These are phyloP conservation scores for Globisporangium apiculatum DNA, from an alignment of 352 stramenopile species.

Conservation along the genomic window DNA sequence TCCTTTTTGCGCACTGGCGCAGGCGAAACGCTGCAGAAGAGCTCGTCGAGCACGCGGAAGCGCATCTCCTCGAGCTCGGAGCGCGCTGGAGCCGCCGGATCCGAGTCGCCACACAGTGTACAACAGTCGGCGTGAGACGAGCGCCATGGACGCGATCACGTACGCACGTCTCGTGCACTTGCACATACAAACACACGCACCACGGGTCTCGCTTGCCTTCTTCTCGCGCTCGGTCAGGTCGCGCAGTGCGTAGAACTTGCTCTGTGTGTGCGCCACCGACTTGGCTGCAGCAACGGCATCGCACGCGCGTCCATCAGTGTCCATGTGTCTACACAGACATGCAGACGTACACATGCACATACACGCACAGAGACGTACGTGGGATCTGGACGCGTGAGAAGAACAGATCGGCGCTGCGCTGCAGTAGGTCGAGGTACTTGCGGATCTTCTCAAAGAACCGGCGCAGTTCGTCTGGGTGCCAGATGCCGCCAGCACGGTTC, in stretches of 20 bases:
- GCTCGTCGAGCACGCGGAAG: constrained; percentile 28
- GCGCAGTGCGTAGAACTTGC: constrained; percentile 69
- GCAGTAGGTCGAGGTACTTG: constrained; percentile 42
- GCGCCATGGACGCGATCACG: too few species aligned
- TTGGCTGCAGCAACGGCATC: constrained; percentile 23
- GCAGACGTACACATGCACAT: too few species aligned
- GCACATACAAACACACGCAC: background rate
- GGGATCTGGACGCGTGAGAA: constrained; percentile 66
- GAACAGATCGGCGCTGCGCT: constrained; percentile 34
- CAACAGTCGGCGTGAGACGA: too few species aligned
- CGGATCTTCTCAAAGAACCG: constrained; percentile 54
- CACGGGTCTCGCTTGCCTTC: constrained; percentile 3
- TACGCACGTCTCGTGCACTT: too few species aligned
- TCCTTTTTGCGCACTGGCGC: constrained; percentile 15
- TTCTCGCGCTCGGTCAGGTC: constrained; percentile 58
- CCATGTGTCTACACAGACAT: too few species aligned
- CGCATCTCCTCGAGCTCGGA: constrained; percentile 20
- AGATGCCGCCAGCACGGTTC: constrained; percentile 50
- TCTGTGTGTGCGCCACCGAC: constrained; percentile 45
- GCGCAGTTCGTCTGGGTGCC: constrained; percentile 60
- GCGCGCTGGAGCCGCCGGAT: constrained; percentile 10
- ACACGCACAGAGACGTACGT: constrained; percentile 18
- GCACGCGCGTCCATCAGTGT: too few species aligned
- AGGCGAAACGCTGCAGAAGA: constrained; percentile 46
- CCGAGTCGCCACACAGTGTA: background rate